phyloP scores from a whole-genome alignment of 768 basidiomycete genomes.

The Xerocomellus intermedius region DNA sequence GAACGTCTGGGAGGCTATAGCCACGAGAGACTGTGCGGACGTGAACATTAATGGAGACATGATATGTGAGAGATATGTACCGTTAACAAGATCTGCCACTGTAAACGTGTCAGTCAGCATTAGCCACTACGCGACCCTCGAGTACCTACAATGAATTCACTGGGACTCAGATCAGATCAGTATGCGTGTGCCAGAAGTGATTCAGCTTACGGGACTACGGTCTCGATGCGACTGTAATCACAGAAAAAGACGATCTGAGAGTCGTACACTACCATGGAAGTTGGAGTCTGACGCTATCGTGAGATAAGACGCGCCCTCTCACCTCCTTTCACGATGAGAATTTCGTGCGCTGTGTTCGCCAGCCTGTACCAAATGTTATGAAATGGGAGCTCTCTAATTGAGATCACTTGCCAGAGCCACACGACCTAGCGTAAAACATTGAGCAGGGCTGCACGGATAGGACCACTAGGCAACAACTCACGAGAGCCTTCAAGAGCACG shows the following conservation, averaged over 20 bases:
- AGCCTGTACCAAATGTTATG: neutral
- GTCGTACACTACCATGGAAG: neutral
- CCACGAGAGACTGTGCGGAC: conserved; percentile 1
- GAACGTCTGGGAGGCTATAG: conserved; percentile 3
- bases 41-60: neutral
- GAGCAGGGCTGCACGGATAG: neutral
- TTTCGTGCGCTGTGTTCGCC: neutral
- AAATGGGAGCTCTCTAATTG: neutral
- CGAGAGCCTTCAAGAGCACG: neutral
- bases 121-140: neutral
- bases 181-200: neutral
- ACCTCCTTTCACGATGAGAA: conserved; percentile 3
- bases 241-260: neutral
- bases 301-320: neutral
- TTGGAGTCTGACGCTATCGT: neutral
- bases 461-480: neutral
- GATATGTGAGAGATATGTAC: neutral
- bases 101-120: neutral
- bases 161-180: neutral
- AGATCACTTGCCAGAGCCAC: neutral
- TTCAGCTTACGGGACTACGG: neutral
- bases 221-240: neutral
- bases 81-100: conserved; percentile 6
- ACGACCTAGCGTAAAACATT: neutral
- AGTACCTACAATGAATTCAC: conserved; percentile 5